These are phyloP conservation scores for Aspergillus transmontanensis DNA, from an alignment of 2,329 filamentous ascomycete species.

Conservation along the genomic window DNA sequence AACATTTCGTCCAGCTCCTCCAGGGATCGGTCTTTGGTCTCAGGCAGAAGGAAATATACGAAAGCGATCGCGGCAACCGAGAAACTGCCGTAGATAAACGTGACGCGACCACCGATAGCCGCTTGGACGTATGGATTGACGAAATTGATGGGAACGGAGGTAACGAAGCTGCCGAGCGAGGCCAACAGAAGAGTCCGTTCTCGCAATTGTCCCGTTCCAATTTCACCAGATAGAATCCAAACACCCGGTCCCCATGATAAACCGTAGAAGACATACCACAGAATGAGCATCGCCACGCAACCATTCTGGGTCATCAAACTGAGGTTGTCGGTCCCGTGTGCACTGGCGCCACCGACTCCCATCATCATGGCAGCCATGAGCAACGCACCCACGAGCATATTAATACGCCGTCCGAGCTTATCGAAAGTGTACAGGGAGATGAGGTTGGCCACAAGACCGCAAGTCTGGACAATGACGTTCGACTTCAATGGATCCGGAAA, in stretches of 20 bases:
- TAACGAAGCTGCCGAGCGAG: slow-evolving; percentile 28
- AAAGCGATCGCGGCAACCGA: slow-evolving; percentile 26
- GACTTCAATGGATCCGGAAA: slow-evolving; percentile 9
- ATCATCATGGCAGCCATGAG: neutral
- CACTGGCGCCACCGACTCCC: neutral
- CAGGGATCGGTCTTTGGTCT: slow-evolving; percentile 26
- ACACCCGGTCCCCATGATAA: slow-evolving; percentile 19
- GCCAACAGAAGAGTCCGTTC: slow-evolving; percentile 32
- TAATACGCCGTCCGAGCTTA: neutral
- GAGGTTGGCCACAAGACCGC: neutral
- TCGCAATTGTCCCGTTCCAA: slow-evolving; percentile 27
- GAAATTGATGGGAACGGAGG: slow-evolving; percentile 29
- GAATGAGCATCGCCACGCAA: slow-evolving; percentile 15
- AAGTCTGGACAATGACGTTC: neutral
- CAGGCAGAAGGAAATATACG: slow-evolving; percentile 30
- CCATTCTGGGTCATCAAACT: neutral
- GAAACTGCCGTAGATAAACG: slow-evolving; percentile 27
- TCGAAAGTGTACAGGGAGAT: neutral
- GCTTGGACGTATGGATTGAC: slow-evolving; percentile 34
- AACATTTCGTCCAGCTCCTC: slow-evolving; percentile 35
- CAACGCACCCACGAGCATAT: neutral
- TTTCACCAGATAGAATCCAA: slow-evolving; percentile 33
- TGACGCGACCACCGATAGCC: slow-evolving; percentile 23
- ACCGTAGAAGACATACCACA: slow-evolving; percentile 18
- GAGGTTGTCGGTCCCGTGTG: neutral